These are phyloP conservation scores for Tulasnella sp. DNA, from an alignment of 768 basidiomycete genomes.

Conservation along the genomic window DNA sequence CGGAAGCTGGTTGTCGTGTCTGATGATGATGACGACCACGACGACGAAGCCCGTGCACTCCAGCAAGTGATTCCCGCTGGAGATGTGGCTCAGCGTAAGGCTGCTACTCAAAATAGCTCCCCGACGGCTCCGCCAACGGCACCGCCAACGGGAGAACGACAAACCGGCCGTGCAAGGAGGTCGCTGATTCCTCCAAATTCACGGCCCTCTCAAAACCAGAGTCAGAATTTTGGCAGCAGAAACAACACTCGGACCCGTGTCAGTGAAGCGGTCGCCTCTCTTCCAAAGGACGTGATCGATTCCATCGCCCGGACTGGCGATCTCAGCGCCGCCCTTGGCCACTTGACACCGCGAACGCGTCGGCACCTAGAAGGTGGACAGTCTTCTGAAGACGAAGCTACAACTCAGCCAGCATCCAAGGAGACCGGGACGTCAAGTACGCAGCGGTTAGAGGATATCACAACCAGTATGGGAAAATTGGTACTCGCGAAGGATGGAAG, in stretches of 20 bases:
- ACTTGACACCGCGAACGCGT: slow-evolving; percentile 17
- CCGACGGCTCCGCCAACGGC: neutral
- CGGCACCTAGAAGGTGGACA: neutral
- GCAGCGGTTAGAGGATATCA: neutral
- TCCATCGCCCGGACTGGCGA: slow-evolving; percentile 12
- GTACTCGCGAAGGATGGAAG: neutral
- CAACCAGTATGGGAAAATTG: neutral
- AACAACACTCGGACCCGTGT: neutral
- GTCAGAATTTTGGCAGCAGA: neutral
- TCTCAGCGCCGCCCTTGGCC: slow-evolving; percentile 1
- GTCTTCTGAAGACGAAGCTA: neutral
- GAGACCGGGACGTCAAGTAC: neutral
- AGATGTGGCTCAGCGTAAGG: neutral
- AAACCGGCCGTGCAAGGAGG: neutral
- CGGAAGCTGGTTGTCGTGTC: slow-evolving; percentile 8
- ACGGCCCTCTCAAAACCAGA: neutral
- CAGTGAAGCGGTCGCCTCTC: slow-evolving; percentile 13
- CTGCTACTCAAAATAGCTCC: neutral
- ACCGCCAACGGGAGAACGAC: neutral
- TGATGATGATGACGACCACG: neutral
- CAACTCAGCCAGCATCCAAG: neutral
- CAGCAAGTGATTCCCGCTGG: neutral
- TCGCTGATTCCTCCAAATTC: neutral
- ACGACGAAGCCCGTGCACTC: neutral
- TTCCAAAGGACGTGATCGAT: slow-evolving; percentile 3